Base-by-base conservation (phyloP, 495 filamentous ascomycete species). In the Podospora appendiculata region DNA sequence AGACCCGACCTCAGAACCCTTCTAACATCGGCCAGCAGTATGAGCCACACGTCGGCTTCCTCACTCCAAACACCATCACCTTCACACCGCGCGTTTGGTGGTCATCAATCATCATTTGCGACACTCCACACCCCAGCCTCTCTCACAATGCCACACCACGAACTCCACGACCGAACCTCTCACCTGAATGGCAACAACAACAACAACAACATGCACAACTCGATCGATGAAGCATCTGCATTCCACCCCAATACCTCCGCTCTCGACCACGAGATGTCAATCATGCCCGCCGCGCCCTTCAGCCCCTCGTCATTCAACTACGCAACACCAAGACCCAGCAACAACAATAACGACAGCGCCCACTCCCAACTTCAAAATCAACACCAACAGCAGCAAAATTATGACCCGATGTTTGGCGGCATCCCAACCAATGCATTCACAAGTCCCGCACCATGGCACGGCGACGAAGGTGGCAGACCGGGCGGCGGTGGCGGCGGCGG, bases 361-460 rank as follows among this genome's bases (percentile, higher is more conserved):
- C 54, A 51, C 54, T 16, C 38, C 51, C 35, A 59, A 54, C 38
- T 25, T 25, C 36, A 38, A 38, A 58, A 56, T 3, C 52, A 53
- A 11, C 53, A 61, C 0, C 57, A 59, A 25, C 54, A 61, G 0
- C 57, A 59, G 18, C 54, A 13, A n/a, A 32, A 47, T n/a, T 80
- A 76, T 63, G 79, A 81, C 44, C 74, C 79, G 2, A 81, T 82
- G 77, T 81, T 81, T 55, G 73, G 76, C 9, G 73, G 66, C 11
- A 48, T 75, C 3, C 64, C 69, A 36, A 66, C 72, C 41, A 70
- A 78, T 52, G 67, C 74, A 6, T 70, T 73, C 50, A 64, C 69
- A 10, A 71, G 69, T 46, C 70, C 75, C 1, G 63, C 73, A 5
- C 55, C 70, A 5, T 72, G 75, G 75, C 67, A 77, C 33, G 60